Evolutionary conservation across 345 rosid genomes (phyloP).

Genomic region (Crucihimalaya himalaica): DNA sequence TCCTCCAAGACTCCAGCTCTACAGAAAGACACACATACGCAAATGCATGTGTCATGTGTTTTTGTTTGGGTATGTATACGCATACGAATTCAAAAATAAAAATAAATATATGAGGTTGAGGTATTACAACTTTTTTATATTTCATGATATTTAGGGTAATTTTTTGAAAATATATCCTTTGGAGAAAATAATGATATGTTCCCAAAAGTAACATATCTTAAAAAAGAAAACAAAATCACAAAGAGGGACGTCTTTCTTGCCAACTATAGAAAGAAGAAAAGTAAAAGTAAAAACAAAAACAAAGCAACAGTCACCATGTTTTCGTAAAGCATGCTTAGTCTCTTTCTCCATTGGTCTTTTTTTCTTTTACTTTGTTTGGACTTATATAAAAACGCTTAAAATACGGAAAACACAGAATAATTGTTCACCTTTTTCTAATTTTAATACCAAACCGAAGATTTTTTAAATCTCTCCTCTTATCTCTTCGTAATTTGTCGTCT

Average conservation of each 20-base stretch:
- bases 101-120: no score
- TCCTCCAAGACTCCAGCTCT: slow-evolving; percentile 28
- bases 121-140: not conserved
- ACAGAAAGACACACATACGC: slow-evolving; percentile 15
- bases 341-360: slow-evolving; percentile 5
- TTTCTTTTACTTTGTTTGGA: slow-evolving; percentile 14
- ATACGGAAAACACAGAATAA: not conserved
- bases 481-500: not conserved
- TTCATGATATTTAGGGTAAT: not conserved
- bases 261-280: not conserved
- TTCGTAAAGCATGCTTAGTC: not conserved
- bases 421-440: not conserved
- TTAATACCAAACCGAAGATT: no score
- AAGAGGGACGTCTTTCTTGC: not conserved
- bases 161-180: not conserved
- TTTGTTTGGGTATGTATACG: not conserved
- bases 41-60: slow-evolving; percentile 10
- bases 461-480: not conserved
- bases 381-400: slow-evolving; percentile 6
- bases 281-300: not conserved
- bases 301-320: not conserved
- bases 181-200: not conserved
- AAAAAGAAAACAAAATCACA: no score
- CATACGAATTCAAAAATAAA: no score
- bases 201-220: not conserved